Conservation (phyloP, 257 asterid genomes). For the Solanum pennellii region DNA sequence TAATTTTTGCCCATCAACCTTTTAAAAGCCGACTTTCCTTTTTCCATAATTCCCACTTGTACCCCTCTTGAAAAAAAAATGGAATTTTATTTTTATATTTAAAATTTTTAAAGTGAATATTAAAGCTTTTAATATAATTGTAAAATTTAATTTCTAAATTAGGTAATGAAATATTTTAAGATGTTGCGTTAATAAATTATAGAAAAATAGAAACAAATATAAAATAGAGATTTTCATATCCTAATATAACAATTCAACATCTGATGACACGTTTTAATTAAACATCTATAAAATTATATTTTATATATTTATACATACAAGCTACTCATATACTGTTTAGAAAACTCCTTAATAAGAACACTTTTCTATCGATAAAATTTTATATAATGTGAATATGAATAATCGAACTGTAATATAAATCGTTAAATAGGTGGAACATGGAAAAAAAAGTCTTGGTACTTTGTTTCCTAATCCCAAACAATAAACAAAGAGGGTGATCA, state of each 20-base stretch:
- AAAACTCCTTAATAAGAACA: background rate
- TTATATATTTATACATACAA: background rate
- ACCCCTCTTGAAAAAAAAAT: background rate
- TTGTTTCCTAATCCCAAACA: background rate
- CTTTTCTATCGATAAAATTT: too few relatives aligned
- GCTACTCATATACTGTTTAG: background rate
- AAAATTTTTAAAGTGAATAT: too few relatives aligned
- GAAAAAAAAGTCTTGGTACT: background rate
- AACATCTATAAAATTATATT: background rate
- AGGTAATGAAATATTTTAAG: background rate
- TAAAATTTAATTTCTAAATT: background rate
- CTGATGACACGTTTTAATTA: too few relatives aligned
- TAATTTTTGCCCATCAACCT: background rate
- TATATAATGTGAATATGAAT: too few relatives aligned
- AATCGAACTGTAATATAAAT: too few relatives aligned
- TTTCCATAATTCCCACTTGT: background rate
- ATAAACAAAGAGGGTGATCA: background rate
- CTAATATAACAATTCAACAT: too few relatives aligned
- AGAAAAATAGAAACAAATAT: too few relatives aligned
- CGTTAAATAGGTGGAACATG: background rate
- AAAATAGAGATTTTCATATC: too few relatives aligned
- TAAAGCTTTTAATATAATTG: background rate
- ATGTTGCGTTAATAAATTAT: accelerated
- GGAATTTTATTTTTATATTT: too few relatives aligned
- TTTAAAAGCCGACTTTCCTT: background rate